A percentile compares a stretch with the other conserved stretches of the same genome.
These are phyloP conservation scores for Mucor lusitanicus DNA, from an alignment of 371 early-diverging fungal species.

Conservation along the genomic window DNA sequence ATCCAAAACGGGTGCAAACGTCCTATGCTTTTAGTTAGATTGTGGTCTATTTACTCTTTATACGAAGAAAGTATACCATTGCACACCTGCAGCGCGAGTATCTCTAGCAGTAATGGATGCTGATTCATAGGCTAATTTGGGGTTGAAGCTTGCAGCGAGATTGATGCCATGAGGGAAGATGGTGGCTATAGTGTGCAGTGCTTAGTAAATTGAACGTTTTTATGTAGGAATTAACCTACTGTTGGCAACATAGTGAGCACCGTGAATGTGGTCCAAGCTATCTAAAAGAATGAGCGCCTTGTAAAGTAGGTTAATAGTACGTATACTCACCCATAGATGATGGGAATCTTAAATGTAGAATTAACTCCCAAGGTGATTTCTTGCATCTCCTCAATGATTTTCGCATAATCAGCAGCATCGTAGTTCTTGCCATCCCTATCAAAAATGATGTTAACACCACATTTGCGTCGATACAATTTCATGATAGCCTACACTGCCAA, in stretches of 20 bases:
- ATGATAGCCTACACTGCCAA: conserved; percentile 24
- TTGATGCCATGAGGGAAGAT: conserved; percentile 59
- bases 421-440: conserved; percentile 29
- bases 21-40: conserved; percentile 41
- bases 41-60: neutral
- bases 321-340: conserved; percentile 37
- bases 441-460: neutral
- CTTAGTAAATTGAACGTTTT: neutral
- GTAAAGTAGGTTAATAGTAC: neutral
- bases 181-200: conserved; percentile 28
- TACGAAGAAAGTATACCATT: conserved; percentile 22
- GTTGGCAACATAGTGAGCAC: conserved; percentile 65
- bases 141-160: conserved; percentile 56
- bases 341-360: conserved; percentile 38
- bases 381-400: conserved; percentile 35
- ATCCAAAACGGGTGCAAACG: conserved; percentile 69
- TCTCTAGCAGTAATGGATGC: conserved; percentile 54
- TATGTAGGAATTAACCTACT: conserved; percentile 13
- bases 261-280: conserved; percentile 67
- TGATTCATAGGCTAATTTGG: conserved; percentile 46
- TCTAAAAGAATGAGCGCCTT: neutral
- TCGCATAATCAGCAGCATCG: conserved; percentile 29
- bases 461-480: too few relatives aligned
- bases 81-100: conserved; percentile 44
- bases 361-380: conserved; percentile 33